Evolutionary conservation across 768 basidiomycete species (phyloP), one percentile per base, ranked within the genome.

Genomic region (Leucogyrophana mollusca): DNA sequence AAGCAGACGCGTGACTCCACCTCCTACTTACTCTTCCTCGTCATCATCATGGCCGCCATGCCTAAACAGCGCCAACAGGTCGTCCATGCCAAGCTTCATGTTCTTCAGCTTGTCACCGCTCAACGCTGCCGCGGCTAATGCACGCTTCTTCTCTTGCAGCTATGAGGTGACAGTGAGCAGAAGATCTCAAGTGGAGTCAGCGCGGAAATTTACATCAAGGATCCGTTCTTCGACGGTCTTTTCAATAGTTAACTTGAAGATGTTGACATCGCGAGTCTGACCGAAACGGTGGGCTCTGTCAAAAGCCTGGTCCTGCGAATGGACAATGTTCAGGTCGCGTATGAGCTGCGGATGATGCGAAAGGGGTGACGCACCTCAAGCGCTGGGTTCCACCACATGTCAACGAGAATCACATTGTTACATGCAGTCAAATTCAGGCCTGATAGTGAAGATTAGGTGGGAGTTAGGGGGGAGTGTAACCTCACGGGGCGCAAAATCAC

Each of bases 341-440:
- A 30, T 20, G 9, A 30, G 23, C 8, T 32, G 11, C 39, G 24
- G 4, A 35, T 16, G 1, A 38, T 14, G 46, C 35, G 30, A 27
- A 33, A 47, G 33, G 21, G 45, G 39, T 46, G 56, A 60, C 77
- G 51, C 53, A 87, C 86, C 67, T 90, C 89, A 4, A 90, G 73
- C 0, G 88, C 90, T 9, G 90, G 90, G 62, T 92, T 88, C 92
- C 94, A 97, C 94, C 94, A 97, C 49, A 94, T 68, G 62, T 96
- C 95, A 46, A 92, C 79, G 3, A 97, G 76, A 54, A 97, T 87
- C 32, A 97, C 94, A 53, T 95, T 91, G 63, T 94, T 95, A 67
- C 94, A 97, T 30, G 83, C 85, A 0, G 92, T 93, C 57, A 97
- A 62, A 61, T 97, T 96, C 36, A 97, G 78, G 36, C 93, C 92